Evolutionary conservation across 805 yeast species (phyloP), one percentile per base, ranked within the genome.

Genomic region (Brettanomyces sp.): DNA sequence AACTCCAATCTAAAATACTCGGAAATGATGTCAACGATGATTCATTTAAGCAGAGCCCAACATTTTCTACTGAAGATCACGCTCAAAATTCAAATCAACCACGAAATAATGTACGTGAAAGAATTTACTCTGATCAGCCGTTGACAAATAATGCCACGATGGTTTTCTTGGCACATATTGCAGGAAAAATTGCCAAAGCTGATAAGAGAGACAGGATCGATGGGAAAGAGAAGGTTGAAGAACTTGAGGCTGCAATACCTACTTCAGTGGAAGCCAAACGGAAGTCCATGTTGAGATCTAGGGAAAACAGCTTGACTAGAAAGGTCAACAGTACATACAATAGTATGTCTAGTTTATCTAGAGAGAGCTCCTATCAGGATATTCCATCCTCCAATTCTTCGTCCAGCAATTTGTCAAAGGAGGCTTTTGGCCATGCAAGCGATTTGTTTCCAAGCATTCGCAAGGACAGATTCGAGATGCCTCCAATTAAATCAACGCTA

Each of bases 91-190:
- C 18, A 18, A 18, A 18, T 18, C 18, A 18, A 2, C 11, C 32
- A 28, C 32, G 11, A 28, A 28, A 6, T 28, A 28, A 28, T 28
- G 11, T 18, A 18, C 18, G 32, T 7, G 32, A 28, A 28, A 28
- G 32, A 28, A 28, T 18, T 5, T 28, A 39, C 13, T 32, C 43
- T 5, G 37, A 41, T 9, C 52, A 50, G 32, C 46, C 45, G 32
- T 45, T 55, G 13, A 54, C 56, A 8, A 51, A 52, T 23, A 56
- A 63, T 42, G 54, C 85, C 6, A 86, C 91, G 0, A 65, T 85
- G 50, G 82, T 78, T 28, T 85, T 80, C 58, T 60, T 85, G 22
- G 91, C 93, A 5, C 80, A 80, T 52, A 86, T 89, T 0, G 93
- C 91, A 1, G 91, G 89, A 0, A 75, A 82, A 9, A 80, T 82